phyloP scores from a whole-genome alignment of 352 stramenopile species.

The Phytophthora multivora region DNA sequence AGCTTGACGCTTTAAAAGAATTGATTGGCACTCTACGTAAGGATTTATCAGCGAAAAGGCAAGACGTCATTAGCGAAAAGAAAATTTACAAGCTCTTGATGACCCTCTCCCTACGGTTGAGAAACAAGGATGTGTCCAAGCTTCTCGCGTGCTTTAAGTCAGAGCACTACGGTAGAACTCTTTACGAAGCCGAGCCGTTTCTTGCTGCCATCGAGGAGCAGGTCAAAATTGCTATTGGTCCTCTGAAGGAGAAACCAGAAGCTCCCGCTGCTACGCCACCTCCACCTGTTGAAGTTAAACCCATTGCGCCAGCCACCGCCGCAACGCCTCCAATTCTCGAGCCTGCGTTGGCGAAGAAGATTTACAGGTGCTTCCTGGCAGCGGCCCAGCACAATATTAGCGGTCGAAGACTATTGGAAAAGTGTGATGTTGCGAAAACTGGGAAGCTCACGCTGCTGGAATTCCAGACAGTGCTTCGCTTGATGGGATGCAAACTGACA shows the following conservation, averaged over 20 bases:
- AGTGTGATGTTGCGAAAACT: slow-evolving; percentile 60
- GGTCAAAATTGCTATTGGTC: slow-evolving; percentile 25
- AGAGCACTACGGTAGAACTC: slow-evolving; percentile 29
- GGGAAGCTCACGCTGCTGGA: slow-evolving; percentile 67
- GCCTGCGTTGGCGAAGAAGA: slow-evolving; percentile 55
- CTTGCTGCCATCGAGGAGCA: slow-evolving; percentile 39
- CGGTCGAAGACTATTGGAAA: slow-evolving; percentile 70
- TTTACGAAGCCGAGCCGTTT: slow-evolving; percentile 42
- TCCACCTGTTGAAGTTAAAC: slow-evolving; percentile 32
- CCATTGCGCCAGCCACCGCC: slow-evolving; percentile 7
- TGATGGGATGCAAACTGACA: slow-evolving; percentile 71
- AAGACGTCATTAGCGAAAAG: slow-evolving; percentile 49
- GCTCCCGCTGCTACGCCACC: background rate
- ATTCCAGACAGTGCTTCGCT: slow-evolving; percentile 75
- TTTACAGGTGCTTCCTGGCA: slow-evolving; percentile 65
- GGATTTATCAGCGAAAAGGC: slow-evolving; percentile 26
- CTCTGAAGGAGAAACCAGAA: slow-evolving; percentile 14
- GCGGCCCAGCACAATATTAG: slow-evolving; percentile 81
- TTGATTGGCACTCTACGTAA: slow-evolving; percentile 28
- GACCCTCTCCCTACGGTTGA: slow-evolving; percentile 46
- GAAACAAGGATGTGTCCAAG: slow-evolving; percentile 52
- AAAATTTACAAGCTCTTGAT: slow-evolving; percentile 69
- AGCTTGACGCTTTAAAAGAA: slow-evolving; percentile 43
- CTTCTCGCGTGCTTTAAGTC: slow-evolving; percentile 46
- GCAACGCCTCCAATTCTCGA: slow-evolving; percentile 21